Conservation (phyloP, 345 rosid genomes). For the Erodium maritimum region DNA sequence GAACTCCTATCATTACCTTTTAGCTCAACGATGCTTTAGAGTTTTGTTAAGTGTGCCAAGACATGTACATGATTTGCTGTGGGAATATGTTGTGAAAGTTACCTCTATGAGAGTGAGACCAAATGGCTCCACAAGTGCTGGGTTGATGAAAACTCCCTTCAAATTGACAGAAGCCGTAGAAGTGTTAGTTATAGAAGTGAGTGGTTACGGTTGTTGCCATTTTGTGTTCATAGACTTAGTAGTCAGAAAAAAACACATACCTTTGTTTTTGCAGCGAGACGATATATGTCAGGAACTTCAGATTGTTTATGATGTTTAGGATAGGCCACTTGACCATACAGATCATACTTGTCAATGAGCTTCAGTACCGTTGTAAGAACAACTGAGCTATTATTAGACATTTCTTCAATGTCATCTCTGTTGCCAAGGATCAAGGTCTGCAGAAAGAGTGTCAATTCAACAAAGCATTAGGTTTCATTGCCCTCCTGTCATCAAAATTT, state of each 20-base stretch:
- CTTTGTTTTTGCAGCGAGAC: constrained; percentile 66
- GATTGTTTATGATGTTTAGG: constrained; percentile 72
- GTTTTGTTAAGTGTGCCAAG: not conserved
- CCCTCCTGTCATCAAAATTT: not conserved
- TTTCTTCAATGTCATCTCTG: constrained; percentile 60
- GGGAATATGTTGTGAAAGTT: not conserved
- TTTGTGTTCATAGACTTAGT: not conserved
- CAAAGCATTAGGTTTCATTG: not conserved
- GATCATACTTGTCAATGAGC: constrained; percentile 53
- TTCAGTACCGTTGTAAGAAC: constrained; percentile 52
- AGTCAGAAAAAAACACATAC: constrained; percentile 15
- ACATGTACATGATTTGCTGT: not conserved
- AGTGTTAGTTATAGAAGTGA: constrained; percentile 7
- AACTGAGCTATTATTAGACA: constrained; percentile 39
- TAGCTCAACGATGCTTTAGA: not conserved
- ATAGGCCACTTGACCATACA: constrained; percentile 62
- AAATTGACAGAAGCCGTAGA: constrained; percentile 19
- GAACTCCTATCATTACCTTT: not conserved
- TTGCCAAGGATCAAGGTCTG: constrained; percentile 57
- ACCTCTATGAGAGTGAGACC: constrained; percentile 69
- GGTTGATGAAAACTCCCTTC: constrained; percentile 68
- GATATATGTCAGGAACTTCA: constrained; percentile 59
- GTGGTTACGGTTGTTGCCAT: not conserved
- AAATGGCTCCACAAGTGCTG: constrained; percentile 66
- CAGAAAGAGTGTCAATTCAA: constrained; percentile 6